Evolutionary conservation across 2,329 filamentous ascomycete genomes (phyloP).

Genomic region (Ophiostoma sp.): DNA sequence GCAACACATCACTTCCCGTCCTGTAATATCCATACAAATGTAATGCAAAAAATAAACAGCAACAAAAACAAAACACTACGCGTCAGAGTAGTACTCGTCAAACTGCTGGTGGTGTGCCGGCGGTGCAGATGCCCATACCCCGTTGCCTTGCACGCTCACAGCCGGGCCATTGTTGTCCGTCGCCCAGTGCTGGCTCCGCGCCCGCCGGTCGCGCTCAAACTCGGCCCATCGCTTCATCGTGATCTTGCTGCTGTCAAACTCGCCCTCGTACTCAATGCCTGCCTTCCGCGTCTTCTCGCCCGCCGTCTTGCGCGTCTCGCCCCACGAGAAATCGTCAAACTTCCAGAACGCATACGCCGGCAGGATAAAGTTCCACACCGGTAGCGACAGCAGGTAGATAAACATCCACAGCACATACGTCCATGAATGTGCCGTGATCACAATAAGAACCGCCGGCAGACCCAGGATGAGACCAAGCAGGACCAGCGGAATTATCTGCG

Average conservation of each 20-base stretch:
- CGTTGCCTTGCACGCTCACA: constrained; percentile 27
- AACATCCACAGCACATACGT: constrained; percentile 95
- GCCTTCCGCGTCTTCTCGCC: constrained; percentile 85
- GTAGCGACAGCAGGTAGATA: constrained; percentile 87
- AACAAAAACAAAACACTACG: constrained; percentile 33
- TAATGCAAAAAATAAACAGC: background rate
- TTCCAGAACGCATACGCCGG: constrained; percentile 98
- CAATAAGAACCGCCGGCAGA: constrained; percentile 83
- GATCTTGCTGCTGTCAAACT: constrained; percentile 98
- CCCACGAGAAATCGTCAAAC: constrained; percentile 99
- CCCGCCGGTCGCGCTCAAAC: constrained; percentile 68
- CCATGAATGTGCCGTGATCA: constrained; percentile 87
- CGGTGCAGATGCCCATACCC: constrained; percentile 38
- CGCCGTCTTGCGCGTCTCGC: constrained; percentile 91
- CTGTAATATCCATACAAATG: background rate
- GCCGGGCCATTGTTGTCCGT: constrained; percentile 47
- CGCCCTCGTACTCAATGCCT: constrained; percentile 81
- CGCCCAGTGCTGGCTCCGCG: constrained; percentile 48
- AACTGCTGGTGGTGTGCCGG: constrained; percentile 43
- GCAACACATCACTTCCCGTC: background rate
- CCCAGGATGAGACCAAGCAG: constrained; percentile 87
- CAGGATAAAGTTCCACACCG: constrained; percentile 95
- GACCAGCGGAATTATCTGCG: constrained; percentile 84
- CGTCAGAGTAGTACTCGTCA: constrained; percentile 54
- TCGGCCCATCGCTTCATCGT: constrained; percentile 99